phyloP scores from a whole-genome alignment of 2,329 filamentous ascomycete genomes.

The Botrytis aclada region DNA sequence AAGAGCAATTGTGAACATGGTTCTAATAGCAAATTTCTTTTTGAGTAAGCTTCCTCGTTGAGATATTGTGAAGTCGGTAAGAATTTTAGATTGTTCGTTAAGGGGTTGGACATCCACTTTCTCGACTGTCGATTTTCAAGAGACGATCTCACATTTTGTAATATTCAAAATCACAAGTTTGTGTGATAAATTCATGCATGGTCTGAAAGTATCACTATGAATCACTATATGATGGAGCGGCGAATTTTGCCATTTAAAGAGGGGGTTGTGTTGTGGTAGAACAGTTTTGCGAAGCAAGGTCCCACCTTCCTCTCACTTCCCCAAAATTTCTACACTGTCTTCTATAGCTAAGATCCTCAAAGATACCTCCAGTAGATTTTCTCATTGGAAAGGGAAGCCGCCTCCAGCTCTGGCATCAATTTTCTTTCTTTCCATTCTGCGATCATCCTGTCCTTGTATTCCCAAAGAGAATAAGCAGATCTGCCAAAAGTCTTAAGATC shows the following conservation, averaged over 20 bases:
- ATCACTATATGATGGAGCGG: background rate
- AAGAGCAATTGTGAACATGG: background rate
- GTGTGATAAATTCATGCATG: background rate
- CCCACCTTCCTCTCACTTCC: background rate
- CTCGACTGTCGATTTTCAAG: background rate
- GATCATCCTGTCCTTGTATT: background rate
- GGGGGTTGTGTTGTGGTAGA: background rate
- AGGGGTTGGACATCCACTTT: background rate
- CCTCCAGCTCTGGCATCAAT: background rate
- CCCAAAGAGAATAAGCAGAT: background rate
- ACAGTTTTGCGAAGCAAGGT: background rate
- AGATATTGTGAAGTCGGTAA: background rate
- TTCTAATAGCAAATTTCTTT: accelerated
- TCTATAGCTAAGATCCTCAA: background rate
- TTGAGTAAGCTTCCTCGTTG: background rate
- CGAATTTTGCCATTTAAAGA: background rate
- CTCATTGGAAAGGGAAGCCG: background rate
- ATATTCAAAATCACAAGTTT: background rate
- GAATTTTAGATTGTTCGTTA: background rate
- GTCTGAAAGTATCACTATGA: background rate
- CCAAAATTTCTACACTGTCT: background rate
- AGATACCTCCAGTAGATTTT: background rate
- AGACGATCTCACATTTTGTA: background rate
- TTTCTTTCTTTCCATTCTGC: background rate
- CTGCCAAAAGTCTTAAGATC: background rate